Evolutionary conservation across 257 asterid genomes (phyloP), one percentile per base, ranked within the genome.

Genomic region (Solanum bulbocastanum): DNA sequence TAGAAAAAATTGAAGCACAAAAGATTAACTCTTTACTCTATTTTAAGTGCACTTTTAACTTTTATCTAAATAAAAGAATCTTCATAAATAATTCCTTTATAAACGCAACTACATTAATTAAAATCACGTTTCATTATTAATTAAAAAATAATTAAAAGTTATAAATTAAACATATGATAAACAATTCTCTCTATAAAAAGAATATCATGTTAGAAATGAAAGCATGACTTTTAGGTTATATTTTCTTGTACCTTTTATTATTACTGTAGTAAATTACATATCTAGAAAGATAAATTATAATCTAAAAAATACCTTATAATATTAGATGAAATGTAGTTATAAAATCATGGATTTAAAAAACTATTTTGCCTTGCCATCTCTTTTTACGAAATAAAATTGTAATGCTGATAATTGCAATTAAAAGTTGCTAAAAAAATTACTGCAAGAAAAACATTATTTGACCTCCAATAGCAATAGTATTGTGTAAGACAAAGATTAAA

Each of bases 201-300:
- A 25, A 66, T 25, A 66, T 65, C 10, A 52, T 2, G 16, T 65
- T 30, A 25, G 35, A 65, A 65, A 65, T 65, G 18, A 13, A 65
- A 25, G 35, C 16, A 27, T n/a, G 8, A 65, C 8, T 65, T 10
- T 65, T 5, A 25, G 33, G 33, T 65, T 65, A 65, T 65, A 11
- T 5, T 65, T n/a, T 25, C 8, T 62, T 62, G 10, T 0, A 10
- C 4, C 0, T 0, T 42, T 42, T 10, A 42, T 0, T n/a, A 62
- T 27, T n/a, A 62, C 13, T 62, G 15, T 62, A 62, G 8, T n/a
- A 62, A 62, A 23, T 62, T 62, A 62, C 71, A 62, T n/a, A 4
- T 10, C 16, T 10, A 9, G 32, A 62, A 9, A n/a, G 16, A n/a
- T 62, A 5, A 4, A 62, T 25, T 20, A n/a, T n/a, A 25, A 65